These are phyloP conservation scores for Paramecium primaurelia DNA, from an alignment of 73 alveolate species.

Conservation along the genomic window DNA sequence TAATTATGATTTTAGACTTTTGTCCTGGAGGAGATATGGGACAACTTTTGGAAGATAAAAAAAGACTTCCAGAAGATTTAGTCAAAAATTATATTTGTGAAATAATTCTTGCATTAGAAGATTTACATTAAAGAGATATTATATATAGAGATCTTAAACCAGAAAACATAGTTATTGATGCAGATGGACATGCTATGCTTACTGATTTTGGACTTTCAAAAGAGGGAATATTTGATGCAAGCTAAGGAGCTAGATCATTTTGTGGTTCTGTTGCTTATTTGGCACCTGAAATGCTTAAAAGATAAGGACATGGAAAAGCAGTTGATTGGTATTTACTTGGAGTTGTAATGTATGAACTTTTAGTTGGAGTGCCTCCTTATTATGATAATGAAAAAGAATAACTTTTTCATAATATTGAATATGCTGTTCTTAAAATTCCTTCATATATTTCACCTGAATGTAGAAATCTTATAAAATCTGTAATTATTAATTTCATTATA, in stretches of 20 bases:
- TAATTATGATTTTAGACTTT: slow-evolving; percentile 81
- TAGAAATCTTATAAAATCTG: slow-evolving; percentile 59
- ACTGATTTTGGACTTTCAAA: slow-evolving; percentile 95
- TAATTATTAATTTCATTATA: slow-evolving; percentile 47
- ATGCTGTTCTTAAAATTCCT: slow-evolving; percentile 73
- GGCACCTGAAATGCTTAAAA: slow-evolving; percentile 96
- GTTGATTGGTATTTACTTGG: slow-evolving; percentile 98
- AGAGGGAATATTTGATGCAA: slow-evolving; percentile 88
- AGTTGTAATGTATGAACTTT: slow-evolving; percentile 92
- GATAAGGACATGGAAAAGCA: slow-evolving; percentile 96
- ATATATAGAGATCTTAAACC: slow-evolving; percentile 86
- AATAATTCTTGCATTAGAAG: slow-evolving; percentile 86
- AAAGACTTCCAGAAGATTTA: slow-evolving; percentile 84
- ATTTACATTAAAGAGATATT: slow-evolving; percentile 85
- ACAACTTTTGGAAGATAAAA: slow-evolving; percentile 75
- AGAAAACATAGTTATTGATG: slow-evolving; percentile 82
- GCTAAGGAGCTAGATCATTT: slow-evolving; percentile 78
- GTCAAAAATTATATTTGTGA: slow-evolving; percentile 87
- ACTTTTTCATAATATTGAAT: slow-evolving; percentile 77
- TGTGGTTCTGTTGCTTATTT: slow-evolving; percentile 95
- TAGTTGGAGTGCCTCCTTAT: slow-evolving; percentile 95
- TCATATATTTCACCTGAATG: slow-evolving; percentile 66
- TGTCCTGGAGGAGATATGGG: slow-evolving; percentile 96
- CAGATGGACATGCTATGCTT: slow-evolving; percentile 93
- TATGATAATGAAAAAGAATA: slow-evolving; percentile 80